Evolutionary conservation across 2,329 filamentous ascomycete genomes (phyloP).

Genomic region (Coniochaeta hoffmannii): DNA sequence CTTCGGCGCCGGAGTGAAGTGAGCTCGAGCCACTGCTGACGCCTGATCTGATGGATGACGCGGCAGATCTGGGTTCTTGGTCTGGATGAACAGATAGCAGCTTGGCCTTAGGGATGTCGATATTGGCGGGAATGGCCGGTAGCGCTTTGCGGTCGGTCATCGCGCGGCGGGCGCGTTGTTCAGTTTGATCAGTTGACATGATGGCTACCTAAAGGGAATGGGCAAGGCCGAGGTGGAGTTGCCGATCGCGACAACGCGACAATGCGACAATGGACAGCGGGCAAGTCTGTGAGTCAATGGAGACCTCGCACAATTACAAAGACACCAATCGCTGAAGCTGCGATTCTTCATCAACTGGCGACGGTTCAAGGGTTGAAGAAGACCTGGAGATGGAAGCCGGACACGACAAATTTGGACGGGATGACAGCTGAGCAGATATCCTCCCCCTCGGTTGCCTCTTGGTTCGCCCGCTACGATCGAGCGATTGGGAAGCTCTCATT

Average conservation of each 20-base stretch:
- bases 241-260: not conserved
- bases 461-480: not conserved
- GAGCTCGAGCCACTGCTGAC: not conserved
- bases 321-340: not conserved
- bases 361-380: not conserved
- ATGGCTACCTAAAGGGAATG: not conserved
- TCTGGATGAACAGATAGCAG: not conserved
- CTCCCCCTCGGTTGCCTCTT: not conserved
- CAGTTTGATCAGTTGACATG: not conserved
- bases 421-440: not conserved
- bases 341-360: not conserved
- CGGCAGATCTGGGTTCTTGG: not conserved
- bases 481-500: not conserved
- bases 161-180: not conserved
- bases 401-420: not conserved
- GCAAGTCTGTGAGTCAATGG: not conserved
- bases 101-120: not conserved
- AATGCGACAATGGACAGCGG: not conserved
- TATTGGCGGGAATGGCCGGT: not conserved
- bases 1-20: not conserved
- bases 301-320: not conserved
- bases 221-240: not conserved
- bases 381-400: not conserved
- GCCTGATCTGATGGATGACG: not conserved
- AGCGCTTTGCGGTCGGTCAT: not conserved